Evolutionary conservation across 495 filamentous ascomycete genomes (phyloP).

Genomic region (Penicillium diatomitis): DNA sequence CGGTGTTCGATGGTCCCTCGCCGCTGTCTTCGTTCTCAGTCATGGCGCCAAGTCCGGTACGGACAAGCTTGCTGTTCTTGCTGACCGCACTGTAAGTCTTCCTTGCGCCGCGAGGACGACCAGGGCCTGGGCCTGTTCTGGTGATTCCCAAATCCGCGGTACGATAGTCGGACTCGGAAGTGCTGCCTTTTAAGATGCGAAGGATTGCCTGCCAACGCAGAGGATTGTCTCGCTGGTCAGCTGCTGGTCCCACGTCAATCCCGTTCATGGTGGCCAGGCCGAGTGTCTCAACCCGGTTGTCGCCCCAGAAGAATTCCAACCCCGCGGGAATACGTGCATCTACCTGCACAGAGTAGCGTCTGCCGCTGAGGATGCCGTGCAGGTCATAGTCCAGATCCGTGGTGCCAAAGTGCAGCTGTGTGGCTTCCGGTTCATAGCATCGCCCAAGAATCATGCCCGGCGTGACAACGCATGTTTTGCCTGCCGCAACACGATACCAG

Average conservation of each 20-base stretch:
- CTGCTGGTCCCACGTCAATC: conserved; percentile 34
- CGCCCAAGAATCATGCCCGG: conserved; percentile 45
- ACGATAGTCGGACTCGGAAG: background rate
- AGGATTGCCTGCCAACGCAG: conserved; percentile 37
- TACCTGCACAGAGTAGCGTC: conserved; percentile 31
- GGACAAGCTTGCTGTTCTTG: conserved; percentile 29
- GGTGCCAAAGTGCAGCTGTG: conserved; percentile 32
- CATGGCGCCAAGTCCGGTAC: conserved; percentile 13
- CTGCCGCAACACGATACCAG: conserved; percentile 40
- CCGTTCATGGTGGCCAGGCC: conserved; percentile 46
- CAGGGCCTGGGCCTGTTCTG: background rate
- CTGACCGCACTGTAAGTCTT: conserved; percentile 22
- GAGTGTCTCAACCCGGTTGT: conserved; percentile 44
- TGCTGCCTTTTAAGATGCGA: conserved; percentile 30
- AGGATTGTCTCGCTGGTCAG: conserved; percentile 28
- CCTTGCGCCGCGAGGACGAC: conserved; percentile 12
- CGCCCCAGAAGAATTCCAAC: conserved; percentile 48
- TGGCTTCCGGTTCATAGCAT: conserved; percentile 43
- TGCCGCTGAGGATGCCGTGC: conserved; percentile 26
- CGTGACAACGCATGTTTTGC: conserved; percentile 32
- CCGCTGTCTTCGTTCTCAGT: conserved; percentile 1
- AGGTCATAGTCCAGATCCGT: conserved; percentile 24
- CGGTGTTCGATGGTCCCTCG: background rate
- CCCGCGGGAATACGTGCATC: conserved; percentile 38
- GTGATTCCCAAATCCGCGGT: background rate